Evolutionary conservation across 177 flowering plant genomes (phyloP), one percentile per base, ranked within the genome.

Genomic region (Vitis hybrid): DNA sequence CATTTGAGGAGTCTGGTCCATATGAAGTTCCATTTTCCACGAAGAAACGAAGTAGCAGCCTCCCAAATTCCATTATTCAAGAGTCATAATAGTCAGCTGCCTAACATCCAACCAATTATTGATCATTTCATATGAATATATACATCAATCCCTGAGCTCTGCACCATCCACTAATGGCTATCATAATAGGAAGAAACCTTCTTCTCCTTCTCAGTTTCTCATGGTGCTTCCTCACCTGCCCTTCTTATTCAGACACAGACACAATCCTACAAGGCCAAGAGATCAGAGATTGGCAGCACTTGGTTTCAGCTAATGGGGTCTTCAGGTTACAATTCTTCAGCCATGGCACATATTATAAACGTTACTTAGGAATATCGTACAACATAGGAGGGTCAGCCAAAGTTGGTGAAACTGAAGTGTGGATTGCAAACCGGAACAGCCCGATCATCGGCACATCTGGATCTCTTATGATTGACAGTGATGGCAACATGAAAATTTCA

Each of bases 301-400:
- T 76, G 65, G 22, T 68, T 45, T 76, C 79, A 29, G 61, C 72
- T 9, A 21, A 39, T 12, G 74, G 66, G 10, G 49, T 16, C 26
- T 76, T 76, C 66, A 71, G 33, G 21, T 53, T 76, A 58, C 67
- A 62, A 58, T 76, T 76, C 72, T 72, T 64, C 66, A 72, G 10
- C 49, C 55, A 57, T 11, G 51, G 7, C 2, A 11, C 3, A 10
- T 39, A 19, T 2, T 7, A 12, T 3, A 19, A 5, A 2, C 22
- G 51, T 6, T 74, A 63, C 26, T 21, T 68, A 14, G 72, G 68
- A 57, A 63, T 74, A 26, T 56, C 51, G 59, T 62, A 63, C 45
- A 21, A 50, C 18, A 5, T 2, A 69, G 0, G 8, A 5, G 0
- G 8, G 45, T 33, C 26, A 26, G 26, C n/a, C n/a, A n/a, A n/a